phyloP scores from a whole-genome alignment of 1,284 basidiomycete genomes.

The Amylostereum areolatum region DNA sequence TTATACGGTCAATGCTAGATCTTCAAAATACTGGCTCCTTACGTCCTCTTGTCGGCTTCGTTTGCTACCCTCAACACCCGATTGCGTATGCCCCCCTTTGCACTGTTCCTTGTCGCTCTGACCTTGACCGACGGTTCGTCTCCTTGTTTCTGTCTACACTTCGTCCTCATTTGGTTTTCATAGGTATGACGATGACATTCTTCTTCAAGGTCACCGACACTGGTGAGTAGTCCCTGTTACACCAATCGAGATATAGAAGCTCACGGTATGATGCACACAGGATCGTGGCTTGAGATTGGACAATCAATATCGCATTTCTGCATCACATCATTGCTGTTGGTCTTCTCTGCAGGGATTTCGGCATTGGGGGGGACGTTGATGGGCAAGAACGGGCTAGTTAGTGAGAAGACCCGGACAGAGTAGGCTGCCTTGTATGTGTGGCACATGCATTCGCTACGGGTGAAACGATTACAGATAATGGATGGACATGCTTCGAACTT shows the following conservation, averaged over 20 bases:
- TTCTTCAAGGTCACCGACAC: constrained; percentile 82
- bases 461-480: too few relatives aligned
- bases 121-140: constrained; percentile 66
- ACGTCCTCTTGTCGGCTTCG: constrained; percentile 64
- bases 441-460: too few relatives aligned
- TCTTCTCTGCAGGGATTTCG: constrained; percentile 76
- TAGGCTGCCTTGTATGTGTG: too few relatives aligned
- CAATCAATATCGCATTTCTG: constrained; percentile 87
- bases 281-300: constrained; percentile 88
- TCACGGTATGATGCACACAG: constrained; percentile 22
- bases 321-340: constrained; percentile 73
- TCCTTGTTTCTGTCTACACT: neutral
- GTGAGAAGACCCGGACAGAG: too few relatives aligned
- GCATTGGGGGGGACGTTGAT: constrained; percentile 65
- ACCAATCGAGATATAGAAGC: neutral
- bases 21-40: constrained; percentile 81
- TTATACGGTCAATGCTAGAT: constrained; percentile 36
- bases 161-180: constrained; percentile 7
- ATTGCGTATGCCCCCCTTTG: constrained; percentile 67
- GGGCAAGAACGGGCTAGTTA: constrained; percentile 16
- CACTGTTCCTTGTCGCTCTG: constrained; percentile 69
- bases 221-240: constrained; percentile 31
- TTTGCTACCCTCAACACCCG: constrained; percentile 66
- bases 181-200: constrained; percentile 78
- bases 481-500: too few relatives aligned